Evolutionary conservation across 495 filamentous ascomycete species (phyloP).

Genomic region (Talaromyces liani): DNA sequence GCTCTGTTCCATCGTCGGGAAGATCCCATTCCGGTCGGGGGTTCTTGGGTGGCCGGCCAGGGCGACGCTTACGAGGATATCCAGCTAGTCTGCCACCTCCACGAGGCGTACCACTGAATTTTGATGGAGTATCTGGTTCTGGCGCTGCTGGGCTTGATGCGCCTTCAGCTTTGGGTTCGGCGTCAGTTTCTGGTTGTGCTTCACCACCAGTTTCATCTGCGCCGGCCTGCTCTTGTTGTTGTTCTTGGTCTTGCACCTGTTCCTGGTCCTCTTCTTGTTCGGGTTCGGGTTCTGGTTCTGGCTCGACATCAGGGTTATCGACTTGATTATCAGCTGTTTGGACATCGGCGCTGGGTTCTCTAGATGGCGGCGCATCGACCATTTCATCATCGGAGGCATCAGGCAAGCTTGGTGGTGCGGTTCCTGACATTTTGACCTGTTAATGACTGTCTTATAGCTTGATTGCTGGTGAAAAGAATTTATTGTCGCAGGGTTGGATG

Average conservation of each 20-base stretch:
- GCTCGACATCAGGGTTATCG: slow-evolving; percentile 16
- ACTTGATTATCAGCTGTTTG: slow-evolving; percentile 24
- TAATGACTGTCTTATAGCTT: neutral
- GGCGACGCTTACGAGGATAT: slow-evolving; percentile 66
- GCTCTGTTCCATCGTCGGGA: slow-evolving; percentile 48
- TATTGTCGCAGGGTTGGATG: neutral
- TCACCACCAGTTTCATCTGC: slow-evolving; percentile 10
- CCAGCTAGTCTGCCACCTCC: slow-evolving; percentile 35
- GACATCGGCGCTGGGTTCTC: slow-evolving; percentile 26
- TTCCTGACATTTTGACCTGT: slow-evolving; percentile 24
- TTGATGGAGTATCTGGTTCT: slow-evolving; percentile 31
- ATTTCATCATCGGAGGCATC: slow-evolving; percentile 46
- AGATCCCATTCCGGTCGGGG: slow-evolving; percentile 67
- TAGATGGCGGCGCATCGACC: slow-evolving; percentile 32
- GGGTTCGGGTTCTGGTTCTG: slow-evolving; percentile 10
- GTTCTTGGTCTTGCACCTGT: slow-evolving; percentile 11
- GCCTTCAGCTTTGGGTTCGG: slow-evolving; percentile 18
- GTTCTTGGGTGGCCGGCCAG: slow-evolving; percentile 82
- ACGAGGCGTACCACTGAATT: slow-evolving; percentile 20
- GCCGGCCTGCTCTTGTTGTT: slow-evolving; percentile 11
- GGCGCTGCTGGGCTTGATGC: slow-evolving; percentile 29
- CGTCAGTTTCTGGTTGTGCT: slow-evolving; percentile 21
- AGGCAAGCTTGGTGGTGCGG: slow-evolving; percentile 32
- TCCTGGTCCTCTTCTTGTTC: neutral
- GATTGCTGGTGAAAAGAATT: neutral